These are phyloP conservation scores for Thalassiosira pacifica DNA, from an alignment of 352 stramenopile species.

Conservation along the genomic window DNA sequence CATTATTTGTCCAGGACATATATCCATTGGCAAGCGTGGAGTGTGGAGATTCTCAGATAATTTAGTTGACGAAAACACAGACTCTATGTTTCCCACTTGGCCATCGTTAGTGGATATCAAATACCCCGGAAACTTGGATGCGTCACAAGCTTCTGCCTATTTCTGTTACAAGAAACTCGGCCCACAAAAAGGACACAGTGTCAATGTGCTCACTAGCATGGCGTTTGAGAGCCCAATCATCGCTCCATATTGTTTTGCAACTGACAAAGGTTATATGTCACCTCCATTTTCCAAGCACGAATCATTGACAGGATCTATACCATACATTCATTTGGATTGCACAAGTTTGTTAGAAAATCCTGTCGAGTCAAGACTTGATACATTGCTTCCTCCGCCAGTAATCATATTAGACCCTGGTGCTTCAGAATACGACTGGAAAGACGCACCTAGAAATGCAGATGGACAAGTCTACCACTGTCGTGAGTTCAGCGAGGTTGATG, in stretches of 20 bases:
- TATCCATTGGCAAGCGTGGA: conserved; percentile 46
- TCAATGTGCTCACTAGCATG: conserved; percentile 57
- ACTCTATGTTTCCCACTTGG: conserved; percentile 54
- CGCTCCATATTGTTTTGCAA: conserved; percentile 59
- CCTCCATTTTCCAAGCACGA: conserved; percentile 66
- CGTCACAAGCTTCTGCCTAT: conserved; percentile 54
- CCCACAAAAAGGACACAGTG: conserved; percentile 47
- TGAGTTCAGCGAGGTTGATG: conserved; percentile 46
- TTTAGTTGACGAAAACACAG: conserved; percentile 27
- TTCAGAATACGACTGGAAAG: conserved; percentile 49
- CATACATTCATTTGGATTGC: conserved; percentile 56
- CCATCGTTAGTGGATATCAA: conserved; percentile 48
- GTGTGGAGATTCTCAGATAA: conserved; percentile 59
- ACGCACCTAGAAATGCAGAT: conserved; percentile 54
- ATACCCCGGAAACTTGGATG: conserved; percentile 56
- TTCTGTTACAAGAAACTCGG: conserved; percentile 61
- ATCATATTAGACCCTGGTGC: conserved; percentile 59
- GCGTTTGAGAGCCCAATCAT: conserved; percentile 71
- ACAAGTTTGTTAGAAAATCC: conserved; percentile 59
- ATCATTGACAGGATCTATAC: conserved; percentile 46
- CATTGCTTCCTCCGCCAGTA: conserved; percentile 60
- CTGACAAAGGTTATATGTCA: conserved; percentile 52
- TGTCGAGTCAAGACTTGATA: conserved; percentile 63
- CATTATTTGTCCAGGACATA: conserved; percentile 58
- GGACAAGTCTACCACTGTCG: conserved; percentile 53